Evolutionary conservation across 1,284 basidiomycete genomes (phyloP).

Genomic region (Hypsizygus ulmarius): DNA sequence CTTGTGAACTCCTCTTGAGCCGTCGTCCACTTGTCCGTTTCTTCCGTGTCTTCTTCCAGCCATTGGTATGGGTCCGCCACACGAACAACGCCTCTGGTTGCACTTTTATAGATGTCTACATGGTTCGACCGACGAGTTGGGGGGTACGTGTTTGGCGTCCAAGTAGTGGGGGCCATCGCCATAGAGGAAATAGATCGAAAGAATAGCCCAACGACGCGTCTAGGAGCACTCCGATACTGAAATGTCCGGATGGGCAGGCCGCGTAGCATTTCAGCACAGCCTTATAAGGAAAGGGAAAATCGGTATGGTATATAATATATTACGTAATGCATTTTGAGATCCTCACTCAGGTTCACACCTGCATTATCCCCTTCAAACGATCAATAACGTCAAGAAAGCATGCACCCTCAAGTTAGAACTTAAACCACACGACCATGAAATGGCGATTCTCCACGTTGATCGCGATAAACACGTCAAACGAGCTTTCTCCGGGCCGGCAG

Average conservation of each 20-base stretch:
- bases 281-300: conserved; percentile 18
- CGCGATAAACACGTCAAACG: conserved; percentile 4
- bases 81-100: conserved; percentile 52
- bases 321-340: conserved; percentile 4
- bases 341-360: not conserved
- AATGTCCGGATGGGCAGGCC: conserved; percentile 12
- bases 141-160: conserved; percentile 52
- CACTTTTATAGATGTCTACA: conserved; percentile 68
- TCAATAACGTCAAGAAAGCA: conserved; percentile 9
- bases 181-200: conserved; percentile 20
- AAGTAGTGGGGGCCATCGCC: conserved; percentile 29
- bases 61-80: conserved; percentile 75
- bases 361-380: conserved; percentile 1
- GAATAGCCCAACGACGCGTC: conserved; percentile 24
- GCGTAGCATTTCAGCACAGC: conserved; percentile 19
- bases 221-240: conserved; percentile 11
- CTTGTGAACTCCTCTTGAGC: conserved; percentile 63
- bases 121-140: conserved; percentile 59
- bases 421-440: conserved; percentile 10
- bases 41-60: conserved; percentile 60
- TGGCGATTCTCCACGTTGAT: not conserved
- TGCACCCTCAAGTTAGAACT: conserved; percentile 6
- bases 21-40: conserved; percentile 64
- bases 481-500: not conserved
- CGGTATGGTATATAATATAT: conserved; percentile 4